Evolutionary conservation across 495 filamentous ascomycete genomes (phyloP), one percentile per base, ranked within the genome.

Genomic region (Neurospora sp.): DNA sequence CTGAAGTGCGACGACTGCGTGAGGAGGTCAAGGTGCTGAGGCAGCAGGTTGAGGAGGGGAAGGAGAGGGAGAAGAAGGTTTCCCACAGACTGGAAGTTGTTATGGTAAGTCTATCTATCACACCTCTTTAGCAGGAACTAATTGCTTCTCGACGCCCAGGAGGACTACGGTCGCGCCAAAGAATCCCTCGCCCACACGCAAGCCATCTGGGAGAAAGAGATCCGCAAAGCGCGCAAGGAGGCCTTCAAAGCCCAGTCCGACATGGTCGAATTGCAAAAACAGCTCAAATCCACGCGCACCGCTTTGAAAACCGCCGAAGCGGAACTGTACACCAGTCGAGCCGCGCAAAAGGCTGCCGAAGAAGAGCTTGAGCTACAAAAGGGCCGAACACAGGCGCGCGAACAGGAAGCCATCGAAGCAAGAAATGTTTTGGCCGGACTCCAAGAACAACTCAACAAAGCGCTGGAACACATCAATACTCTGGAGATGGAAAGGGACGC

Each of bases 201-300:
- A 78, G 78, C 88, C 31, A 81, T 94, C 37, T 95, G 92, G 83
- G 93, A 96, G 80, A 96, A 96, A 76, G 93, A 96, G 78, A 89
- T 95, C 42, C 84, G 92, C 65, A 89, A 91, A 68, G 88, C 90
- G n/a, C 85, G 92, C 39, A 96, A 95, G 80, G 93, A 96, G 76
- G 90, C 90, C 0, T 96, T 93, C 83, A 95, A 93, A 69, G 88
- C 91, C 4, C 92, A 93, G 14, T 94, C 92, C 16, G 82, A 84
- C 3, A 77, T 93, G 16, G 90, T 96, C 27, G 93, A 96, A 76
- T 75, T 90, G 14, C 93, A 96, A 78, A 93, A 96, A 74, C 93
- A 97, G 76, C 81, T 95, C 71, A 94, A 95, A 76, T 81, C 90
- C 5, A 81, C 86, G 3, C 89, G 90, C 72, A 85, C 85, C 20